Conservation (phyloP, 805 yeast genomes). For the Sungouiozyma intestinalis region DNA sequence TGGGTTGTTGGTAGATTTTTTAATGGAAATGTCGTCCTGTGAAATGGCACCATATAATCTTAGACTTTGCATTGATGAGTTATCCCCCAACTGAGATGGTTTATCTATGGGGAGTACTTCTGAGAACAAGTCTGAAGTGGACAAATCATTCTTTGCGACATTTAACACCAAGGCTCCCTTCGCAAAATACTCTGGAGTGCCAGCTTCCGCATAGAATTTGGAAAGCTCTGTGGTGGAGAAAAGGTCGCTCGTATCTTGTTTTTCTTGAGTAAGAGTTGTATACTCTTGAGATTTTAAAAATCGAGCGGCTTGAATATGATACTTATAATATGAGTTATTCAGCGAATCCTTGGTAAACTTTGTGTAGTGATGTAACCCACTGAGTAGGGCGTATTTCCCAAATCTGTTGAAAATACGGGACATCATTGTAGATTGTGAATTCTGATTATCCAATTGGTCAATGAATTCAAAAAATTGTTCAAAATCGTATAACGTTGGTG, state of each 20-base stretch:
- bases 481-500: conserved; percentile 14
- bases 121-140: conserved; percentile 18
- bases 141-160: conserved; percentile 12
- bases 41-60: conserved; percentile 1
- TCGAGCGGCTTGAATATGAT: conserved; percentile 23
- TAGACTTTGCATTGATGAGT: background rate
- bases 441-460: conserved; percentile 6
- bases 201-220: conserved; percentile 25
- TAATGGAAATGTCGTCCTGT: conserved; percentile 1
- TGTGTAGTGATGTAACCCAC: conserved; percentile 24
- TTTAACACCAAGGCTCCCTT: conserved; percentile 23
- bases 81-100: background rate
- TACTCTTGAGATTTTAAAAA: conserved; percentile 22
- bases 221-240: conserved; percentile 24
- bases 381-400: conserved; percentile 21
- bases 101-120: conserved; percentile 5
- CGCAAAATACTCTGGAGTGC: conserved; percentile 21
- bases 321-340: conserved; percentile 17
- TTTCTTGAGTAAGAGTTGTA: conserved; percentile 15
- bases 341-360: conserved; percentile 12
- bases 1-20: background rate
- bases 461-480: conserved; percentile 14
- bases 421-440: conserved; percentile 14
- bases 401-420: conserved; percentile 17
- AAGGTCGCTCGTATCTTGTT: conserved; percentile 7